Evolutionary conservation across 768 basidiomycete genomes (phyloP).

Genomic region (Psilocybe sp.): DNA sequence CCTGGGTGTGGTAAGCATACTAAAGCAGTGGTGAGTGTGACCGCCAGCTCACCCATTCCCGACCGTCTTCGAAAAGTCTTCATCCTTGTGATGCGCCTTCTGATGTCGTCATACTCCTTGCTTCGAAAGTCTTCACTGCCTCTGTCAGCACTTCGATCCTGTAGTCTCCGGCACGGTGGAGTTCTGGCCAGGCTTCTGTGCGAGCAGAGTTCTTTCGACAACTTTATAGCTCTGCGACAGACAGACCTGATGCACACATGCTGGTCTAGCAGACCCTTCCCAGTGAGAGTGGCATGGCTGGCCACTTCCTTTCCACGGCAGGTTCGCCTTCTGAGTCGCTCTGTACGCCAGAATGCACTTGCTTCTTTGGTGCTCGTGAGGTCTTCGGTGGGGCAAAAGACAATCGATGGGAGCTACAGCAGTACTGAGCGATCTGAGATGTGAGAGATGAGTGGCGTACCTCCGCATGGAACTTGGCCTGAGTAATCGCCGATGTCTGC

Average conservation of each 20-base stretch:
- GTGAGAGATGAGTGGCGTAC: too few species aligned
- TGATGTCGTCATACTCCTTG: neutral
- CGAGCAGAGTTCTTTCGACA: neutral
- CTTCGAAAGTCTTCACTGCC: neutral
- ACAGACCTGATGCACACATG: neutral
- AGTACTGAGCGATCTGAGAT: too few species aligned
- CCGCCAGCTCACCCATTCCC: conserved; percentile 12
- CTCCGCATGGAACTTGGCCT: too few species aligned
- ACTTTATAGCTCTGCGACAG: conserved; percentile 5
- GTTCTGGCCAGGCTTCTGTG: conserved; percentile 7
- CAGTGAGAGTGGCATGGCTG: neutral
- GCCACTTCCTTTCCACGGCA: neutral
- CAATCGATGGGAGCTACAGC: too few species aligned
- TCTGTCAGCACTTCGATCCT: neutral
- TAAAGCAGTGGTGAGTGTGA: too few species aligned
- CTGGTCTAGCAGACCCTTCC: conserved; percentile 1
- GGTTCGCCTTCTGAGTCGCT: too few species aligned
- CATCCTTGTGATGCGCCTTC: neutral
- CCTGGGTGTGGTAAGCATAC: neutral
- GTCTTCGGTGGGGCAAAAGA: too few species aligned
- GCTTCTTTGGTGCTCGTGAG: too few species aligned
- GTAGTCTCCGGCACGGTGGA: neutral
- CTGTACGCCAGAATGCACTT: too few species aligned
- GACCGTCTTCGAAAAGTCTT: neutral
- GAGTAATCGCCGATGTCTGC: too few species aligned